Evolutionary conservation across 768 basidiomycete genomes (phyloP).

Genomic region (Cystofilobasidium bisporidii): DNA sequence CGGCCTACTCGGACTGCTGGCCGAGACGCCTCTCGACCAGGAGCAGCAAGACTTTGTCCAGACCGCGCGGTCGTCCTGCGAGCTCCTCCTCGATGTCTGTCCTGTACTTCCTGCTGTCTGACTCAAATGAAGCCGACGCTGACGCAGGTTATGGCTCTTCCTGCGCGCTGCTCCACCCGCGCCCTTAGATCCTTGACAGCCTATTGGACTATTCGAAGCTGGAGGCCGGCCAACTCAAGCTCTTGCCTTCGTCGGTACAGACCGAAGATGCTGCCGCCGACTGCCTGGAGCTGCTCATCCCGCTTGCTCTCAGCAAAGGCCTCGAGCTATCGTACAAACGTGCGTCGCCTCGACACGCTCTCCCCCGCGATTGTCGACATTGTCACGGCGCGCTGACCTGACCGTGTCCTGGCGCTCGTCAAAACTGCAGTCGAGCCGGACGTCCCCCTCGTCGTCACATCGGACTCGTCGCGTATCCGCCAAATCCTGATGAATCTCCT

Average conservation of each 20-base stretch:
- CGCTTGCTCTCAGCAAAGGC: conserved; percentile 41
- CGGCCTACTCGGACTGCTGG: conserved; percentile 62
- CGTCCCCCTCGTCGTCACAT: conserved; percentile 63
- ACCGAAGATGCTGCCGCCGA: conserved; percentile 67
- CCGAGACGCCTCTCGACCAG: conserved; percentile 56
- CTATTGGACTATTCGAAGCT: conserved; percentile 71
- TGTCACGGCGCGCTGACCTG: no score
- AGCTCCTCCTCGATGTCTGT: conserved; percentile 58
- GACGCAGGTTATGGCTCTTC: no score
- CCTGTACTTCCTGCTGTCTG: no score
- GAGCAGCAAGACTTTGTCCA: conserved; percentile 44
- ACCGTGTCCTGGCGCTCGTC: background rate
- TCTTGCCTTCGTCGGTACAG: conserved; percentile 57
- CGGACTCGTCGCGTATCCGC: conserved; percentile 63
- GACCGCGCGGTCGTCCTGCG: conserved; percentile 70
- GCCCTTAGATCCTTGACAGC: conserved; percentile 56
- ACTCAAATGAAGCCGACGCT: no score
- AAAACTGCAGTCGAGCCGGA: conserved; percentile 38
- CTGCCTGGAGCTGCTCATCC: conserved; percentile 64
- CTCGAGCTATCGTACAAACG: conserved; percentile 1
- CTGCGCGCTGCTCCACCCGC: background rate
- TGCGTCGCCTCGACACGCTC: background rate
- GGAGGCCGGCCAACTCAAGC: conserved; percentile 64
- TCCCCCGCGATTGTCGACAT: background rate
- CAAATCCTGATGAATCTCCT: conserved; percentile 69